Conservation (phyloP, 2,329 filamentous ascomycete species). For the Monosporascus sp. region DNA sequence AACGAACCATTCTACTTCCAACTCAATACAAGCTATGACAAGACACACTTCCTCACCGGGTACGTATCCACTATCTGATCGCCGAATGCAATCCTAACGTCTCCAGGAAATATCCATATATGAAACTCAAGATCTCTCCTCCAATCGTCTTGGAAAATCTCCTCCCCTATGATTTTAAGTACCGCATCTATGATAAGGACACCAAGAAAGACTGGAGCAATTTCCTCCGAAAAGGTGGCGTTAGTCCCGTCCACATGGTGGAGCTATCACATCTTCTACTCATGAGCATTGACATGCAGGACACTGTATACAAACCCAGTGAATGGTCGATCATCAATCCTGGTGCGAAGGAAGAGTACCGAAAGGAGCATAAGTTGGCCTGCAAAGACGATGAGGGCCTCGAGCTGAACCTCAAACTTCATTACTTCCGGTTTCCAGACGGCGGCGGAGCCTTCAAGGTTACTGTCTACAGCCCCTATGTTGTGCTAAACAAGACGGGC, state of each 20-base stretch:
- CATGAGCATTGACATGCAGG: slow-evolving; percentile 93
- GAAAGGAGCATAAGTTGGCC: slow-evolving; percentile 69
- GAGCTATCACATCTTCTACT: slow-evolving; percentile 90
- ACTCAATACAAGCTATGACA: slow-evolving; percentile 80
- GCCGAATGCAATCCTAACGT: slow-evolving; percentile 23
- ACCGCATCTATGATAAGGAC: slow-evolving; percentile 97
- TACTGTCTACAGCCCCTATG: slow-evolving; percentile 89
- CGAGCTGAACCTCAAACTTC: slow-evolving; percentile 73
- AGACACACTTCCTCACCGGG: slow-evolving; percentile 73
- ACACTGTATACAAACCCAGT: slow-evolving; percentile 88
- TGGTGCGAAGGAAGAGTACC: slow-evolving; percentile 80
- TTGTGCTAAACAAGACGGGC: slow-evolving; percentile 92
- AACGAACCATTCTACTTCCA: slow-evolving; percentile 96
- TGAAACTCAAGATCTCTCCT: slow-evolving; percentile 86
- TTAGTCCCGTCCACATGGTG: slow-evolving; percentile 95
- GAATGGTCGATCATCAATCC: slow-evolving; percentile 98
- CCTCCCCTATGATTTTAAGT: slow-evolving; percentile 97
- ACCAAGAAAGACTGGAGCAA: slow-evolving; percentile 99
- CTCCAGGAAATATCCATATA: slow-evolving; percentile 77
- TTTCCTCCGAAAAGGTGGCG: slow-evolving; percentile 90
- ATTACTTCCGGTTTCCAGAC: slow-evolving; percentile 86
- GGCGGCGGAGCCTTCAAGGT: slow-evolving; percentile 95
- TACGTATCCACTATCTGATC: slow-evolving; percentile 32
- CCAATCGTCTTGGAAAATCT: slow-evolving; percentile 93
- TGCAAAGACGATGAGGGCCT: slow-evolving; percentile 83